phyloP scores from a whole-genome alignment of 1,284 basidiomycete genomes.

The Mixia osmundae region DNA sequence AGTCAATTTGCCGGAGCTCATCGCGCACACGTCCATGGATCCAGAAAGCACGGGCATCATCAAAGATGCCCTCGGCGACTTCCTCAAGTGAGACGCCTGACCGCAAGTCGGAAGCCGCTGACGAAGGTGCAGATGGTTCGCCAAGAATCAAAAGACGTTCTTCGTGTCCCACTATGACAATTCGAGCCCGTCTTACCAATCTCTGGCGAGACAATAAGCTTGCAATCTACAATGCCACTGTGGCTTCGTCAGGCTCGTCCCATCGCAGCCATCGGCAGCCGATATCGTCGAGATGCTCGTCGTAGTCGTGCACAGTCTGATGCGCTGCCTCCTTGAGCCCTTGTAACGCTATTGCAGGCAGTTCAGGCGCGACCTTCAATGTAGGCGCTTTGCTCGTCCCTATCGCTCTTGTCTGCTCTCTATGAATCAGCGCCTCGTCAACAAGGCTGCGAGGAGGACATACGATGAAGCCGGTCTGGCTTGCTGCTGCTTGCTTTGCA shows the following conservation, averaged over 20 bases:
- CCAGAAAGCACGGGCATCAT: conserved; percentile 58
- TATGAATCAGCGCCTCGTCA: conserved; percentile 31
- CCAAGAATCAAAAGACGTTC: conserved; percentile 33
- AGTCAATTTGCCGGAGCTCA: conserved; percentile 43
- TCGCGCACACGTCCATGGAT: conserved; percentile 77
- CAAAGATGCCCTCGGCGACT: conserved; percentile 69
- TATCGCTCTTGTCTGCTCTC: conserved; percentile 21
- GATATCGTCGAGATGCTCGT: conserved; percentile 50
- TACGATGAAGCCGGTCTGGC: too few relatives aligned
- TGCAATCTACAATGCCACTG: background rate
- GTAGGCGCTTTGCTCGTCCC: conserved; percentile 6
- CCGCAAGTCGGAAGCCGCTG: background rate
- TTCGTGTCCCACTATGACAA: background rate
- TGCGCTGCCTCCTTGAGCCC: conserved; percentile 31
- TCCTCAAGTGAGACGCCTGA: conserved; percentile 52
- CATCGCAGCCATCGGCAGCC: conserved; percentile 28
- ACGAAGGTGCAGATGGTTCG: conserved; percentile 34
- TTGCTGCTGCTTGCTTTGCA: too few relatives aligned
- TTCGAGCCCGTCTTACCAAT: background rate
- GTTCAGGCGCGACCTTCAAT: conserved; percentile 15
- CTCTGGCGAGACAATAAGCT: background rate
- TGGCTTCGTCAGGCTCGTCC: background rate
- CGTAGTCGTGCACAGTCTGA: conserved; percentile 42
- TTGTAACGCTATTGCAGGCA: conserved; percentile 28
- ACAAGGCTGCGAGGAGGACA: conserved; percentile 33